A percentile compares a stretch with the other conserved stretches of the same genome.
Conservation (phyloP, 106 monocot genomes). For the Gastrodia elata region DNA sequence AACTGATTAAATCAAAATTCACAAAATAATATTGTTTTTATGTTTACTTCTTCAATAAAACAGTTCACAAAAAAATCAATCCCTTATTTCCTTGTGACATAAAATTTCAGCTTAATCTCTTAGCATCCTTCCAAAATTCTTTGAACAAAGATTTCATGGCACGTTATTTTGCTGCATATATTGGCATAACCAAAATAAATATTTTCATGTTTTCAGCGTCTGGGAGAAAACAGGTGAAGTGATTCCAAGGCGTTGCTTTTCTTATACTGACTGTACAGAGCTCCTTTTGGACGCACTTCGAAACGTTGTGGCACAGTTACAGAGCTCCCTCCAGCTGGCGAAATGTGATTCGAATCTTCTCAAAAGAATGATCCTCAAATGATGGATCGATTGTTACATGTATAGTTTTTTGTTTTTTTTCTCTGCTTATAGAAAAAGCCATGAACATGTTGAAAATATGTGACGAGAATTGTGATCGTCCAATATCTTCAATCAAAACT, state of each 20-base stretch:
- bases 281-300: neutral
- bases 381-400: too few species aligned
- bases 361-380: too few species aligned
- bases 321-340: neutral
- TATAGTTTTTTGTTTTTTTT: too few species aligned
- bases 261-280: neutral
- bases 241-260: neutral
- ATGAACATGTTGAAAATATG: too few species aligned
- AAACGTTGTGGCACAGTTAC: neutral
- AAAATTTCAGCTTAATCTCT: neutral
- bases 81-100: too few species aligned
- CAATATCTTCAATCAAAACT: too few species aligned
- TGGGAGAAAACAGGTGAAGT: constrained; percentile 38
- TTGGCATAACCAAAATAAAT: neutral
- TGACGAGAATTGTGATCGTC: too few species aligned
- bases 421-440: too few species aligned
- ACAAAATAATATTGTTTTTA: too few species aligned
- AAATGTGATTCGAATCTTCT: neutral
- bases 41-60: too few species aligned
- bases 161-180: neutral
- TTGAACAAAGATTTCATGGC: neutral
- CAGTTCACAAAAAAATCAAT: too few species aligned
- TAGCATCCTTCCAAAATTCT: neutral
- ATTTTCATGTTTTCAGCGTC: constrained; percentile 11
- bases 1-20: too few species aligned